Evolutionary conservation across 2,329 filamentous ascomycete genomes (phyloP), one percentile per base, ranked within the genome.

Genomic region (Scedosporium apiospermum): DNA sequence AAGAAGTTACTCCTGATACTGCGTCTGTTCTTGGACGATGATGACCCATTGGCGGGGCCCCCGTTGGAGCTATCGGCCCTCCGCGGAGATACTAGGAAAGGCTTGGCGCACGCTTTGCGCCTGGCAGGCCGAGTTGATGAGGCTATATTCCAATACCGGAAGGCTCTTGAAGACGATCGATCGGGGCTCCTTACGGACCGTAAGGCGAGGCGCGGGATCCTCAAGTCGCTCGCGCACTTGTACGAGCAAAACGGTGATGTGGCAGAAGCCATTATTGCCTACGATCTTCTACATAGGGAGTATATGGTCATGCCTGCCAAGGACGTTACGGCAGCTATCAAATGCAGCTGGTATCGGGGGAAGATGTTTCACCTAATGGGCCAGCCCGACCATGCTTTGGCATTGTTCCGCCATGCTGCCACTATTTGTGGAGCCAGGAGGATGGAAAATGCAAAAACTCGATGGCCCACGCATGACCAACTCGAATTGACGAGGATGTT

Each of bases 331-430:
- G 57, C 57, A 16, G 55, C 42, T 4, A 57, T 63, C 12, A 59
- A 60, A 41, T 63, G 58, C 34, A 57, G 57, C 18, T 63, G 58
- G 57, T 63, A 63, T 27, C 41, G 62, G 9, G 62, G 62, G 14
- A 57, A 49, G 44, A 59, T 63, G 62, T 63, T 63, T 44, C 57
- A 42, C 4, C 57, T 63, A 21, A 57, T 53, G 57, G 62, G 62
- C 5, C n/a, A 59, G 34, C 41, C 51, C 2, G 57, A 42, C 21
- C 23, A 53, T 18, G 62, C 62, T 12, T 14, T 53, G 2, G 58
- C 30, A 30, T 27, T 63, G 42, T 63, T 62, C 41, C 38, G 41
- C 6, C 46, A 60, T 21, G 57, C 62, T 21, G 44, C 38, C 4
- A 23, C 14, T 41, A 44, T 30, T 4, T 61, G 60, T 23, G 60